A percentile compares a stretch with the other conserved stretches of the same genome.
Conservation (phyloP, 257 asterid genomes). For the Knoxia roxburghii region DNA sequence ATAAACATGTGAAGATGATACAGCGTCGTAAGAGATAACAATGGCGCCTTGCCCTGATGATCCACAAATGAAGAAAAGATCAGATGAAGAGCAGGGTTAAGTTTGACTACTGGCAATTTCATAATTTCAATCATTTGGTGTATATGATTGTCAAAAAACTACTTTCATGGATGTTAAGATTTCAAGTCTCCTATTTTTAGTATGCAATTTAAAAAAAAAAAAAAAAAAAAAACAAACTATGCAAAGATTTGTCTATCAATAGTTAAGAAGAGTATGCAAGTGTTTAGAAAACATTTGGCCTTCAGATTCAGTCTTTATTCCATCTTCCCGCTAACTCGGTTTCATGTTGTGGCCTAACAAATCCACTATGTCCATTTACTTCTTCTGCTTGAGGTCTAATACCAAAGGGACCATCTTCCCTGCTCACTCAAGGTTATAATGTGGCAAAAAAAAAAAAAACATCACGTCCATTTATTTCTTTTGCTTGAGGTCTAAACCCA, state of each 20-base stretch:
- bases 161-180: no score
- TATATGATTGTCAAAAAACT: no score
- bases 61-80: not conserved
- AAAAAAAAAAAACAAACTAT: no score
- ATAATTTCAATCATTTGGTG: no score
- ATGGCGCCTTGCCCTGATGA: constrained; percentile 32
- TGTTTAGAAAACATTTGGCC: no score
- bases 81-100: not conserved
- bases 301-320: no score
- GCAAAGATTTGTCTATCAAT: no score
- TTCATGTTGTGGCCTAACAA: constrained; percentile 30
- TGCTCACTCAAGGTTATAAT: constrained; percentile 26
- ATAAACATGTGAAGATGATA: constrained; percentile 47
- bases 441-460: constrained; percentile 33
- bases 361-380: constrained; percentile 33
- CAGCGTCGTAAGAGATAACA: constrained; percentile 36
- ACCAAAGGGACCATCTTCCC: constrained; percentile 45
- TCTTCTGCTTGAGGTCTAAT: constrained; percentile 30
- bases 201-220: no score
- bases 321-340: constrained; percentile 37
- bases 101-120: no score
- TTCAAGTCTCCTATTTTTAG: no score
- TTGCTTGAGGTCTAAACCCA: constrained; percentile 21
- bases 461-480: constrained; percentile 34
- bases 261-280: no score